Base-by-base conservation (phyloP, 352 stramenopile species). In the Pythium phragmiticola region DNA sequence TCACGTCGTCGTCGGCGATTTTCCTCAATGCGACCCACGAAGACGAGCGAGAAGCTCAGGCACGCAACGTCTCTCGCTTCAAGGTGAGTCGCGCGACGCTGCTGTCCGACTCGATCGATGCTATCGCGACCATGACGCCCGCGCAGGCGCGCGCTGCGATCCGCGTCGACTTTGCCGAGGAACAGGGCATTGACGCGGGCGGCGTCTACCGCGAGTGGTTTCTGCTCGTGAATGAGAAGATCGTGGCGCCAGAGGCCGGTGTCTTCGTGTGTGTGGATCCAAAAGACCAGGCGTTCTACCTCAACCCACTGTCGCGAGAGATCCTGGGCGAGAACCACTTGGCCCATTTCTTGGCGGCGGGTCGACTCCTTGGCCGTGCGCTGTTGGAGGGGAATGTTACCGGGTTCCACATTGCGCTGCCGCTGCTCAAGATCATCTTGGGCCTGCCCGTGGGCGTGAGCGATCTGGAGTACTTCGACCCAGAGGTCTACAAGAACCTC, bases 391-490 rank as follows among this genome's bases (percentile, higher is more conserved):
- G 93, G 37, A 96, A 98, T 56, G 78, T 98, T 23, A 88, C 99
- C 0, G 83, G 89, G 50, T 96, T 96, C 45, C 97, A 99, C 67
- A 83, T 99, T 70, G 90, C 95, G 3, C 74, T 95, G 17, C 92
- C 97, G 30, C 73, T 99, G 41, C 98, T 99, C 71, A 99, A 99
- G 78, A 89, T 99, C 63, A 90, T 99, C 34, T 73, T 99, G 16
- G 96, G 92, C 0, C 98, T 94, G 58, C 97, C 97, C 4, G 78
- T 99, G 50, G 92, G 83, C 14, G 90, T 99, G 28, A 80, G 90
- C 21, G 97, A 99, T 75, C 72, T 99, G 7, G 87, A 98, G 72
- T 83, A 88, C 56, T 76, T 85, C n/a, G 80, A 92, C 53, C 75
- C 81, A 0, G 80, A 87, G 21, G 66, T 75, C 11, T 88, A 79